Conservation (phyloP, 2,329 filamentous ascomycete species). For the Pleoardoris graminearum region DNA sequence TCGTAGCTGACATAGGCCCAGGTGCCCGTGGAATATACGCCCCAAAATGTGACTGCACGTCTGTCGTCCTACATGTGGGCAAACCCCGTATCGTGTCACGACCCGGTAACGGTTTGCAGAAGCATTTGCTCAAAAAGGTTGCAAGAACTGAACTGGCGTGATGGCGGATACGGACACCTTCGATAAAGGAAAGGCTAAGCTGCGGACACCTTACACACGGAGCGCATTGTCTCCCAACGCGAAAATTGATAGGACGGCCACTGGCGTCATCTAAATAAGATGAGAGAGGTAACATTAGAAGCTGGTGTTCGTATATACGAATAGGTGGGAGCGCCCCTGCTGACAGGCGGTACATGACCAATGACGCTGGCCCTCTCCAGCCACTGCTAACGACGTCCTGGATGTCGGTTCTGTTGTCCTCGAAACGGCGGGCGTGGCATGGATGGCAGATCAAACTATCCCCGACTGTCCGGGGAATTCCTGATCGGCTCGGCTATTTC, state of each 20-base stretch:
- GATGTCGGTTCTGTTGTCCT: neutral
- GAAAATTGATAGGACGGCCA: neutral
- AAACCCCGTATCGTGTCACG: neutral
- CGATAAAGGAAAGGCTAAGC: no score
- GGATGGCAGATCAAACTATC: neutral
- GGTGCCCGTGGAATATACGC: neutral
- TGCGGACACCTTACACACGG: neutral
- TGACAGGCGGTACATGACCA: neutral
- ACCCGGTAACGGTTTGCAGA: neutral
- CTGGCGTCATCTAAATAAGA: neutral
- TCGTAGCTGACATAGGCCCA: neutral
- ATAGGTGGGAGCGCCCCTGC: neutral
- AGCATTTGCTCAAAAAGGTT: neutral
- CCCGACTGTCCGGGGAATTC: neutral
- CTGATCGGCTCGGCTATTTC: slow-evolving; percentile 2
- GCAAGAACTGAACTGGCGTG: no score
- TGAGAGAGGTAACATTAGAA: neutral
- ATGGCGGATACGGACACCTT: neutral
- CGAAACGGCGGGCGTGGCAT: neutral
- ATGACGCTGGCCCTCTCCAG: neutral
- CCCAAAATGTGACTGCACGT: slow-evolving; percentile 1
- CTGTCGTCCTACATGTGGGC: neutral
- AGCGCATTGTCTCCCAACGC: neutral
- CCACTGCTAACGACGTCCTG: neutral
- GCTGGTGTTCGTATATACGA: neutral